A percentile compares a stretch with the other conserved stretches of the same genome.
phyloP scores from a whole-genome alignment of 2,329 filamentous ascomycete genomes.

The Exophiala viscosa region DNA sequence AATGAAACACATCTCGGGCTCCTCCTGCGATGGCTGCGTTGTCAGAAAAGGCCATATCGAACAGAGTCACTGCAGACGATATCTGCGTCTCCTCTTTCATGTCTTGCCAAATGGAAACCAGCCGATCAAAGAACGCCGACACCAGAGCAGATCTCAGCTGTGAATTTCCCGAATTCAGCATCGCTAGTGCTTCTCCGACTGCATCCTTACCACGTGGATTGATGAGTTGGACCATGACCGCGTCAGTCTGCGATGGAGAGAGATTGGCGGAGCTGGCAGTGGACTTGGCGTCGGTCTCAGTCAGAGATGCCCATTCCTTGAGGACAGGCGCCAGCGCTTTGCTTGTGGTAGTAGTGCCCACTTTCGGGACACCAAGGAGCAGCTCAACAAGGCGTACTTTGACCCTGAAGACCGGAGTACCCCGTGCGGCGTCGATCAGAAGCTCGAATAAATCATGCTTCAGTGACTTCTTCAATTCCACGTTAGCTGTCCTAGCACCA shows the following conservation, averaged over 20 bases:
- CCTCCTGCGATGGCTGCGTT: conserved; percentile 26
- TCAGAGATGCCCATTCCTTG: conserved; percentile 62
- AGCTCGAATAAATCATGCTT: conserved; percentile 66
- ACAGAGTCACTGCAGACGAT: conserved; percentile 36
- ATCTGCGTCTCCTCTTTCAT: conserved; percentile 38
- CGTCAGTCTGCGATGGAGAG: conserved; percentile 48
- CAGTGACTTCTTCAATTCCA: conserved; percentile 59
- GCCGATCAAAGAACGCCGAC: conserved; percentile 62
- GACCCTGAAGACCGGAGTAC: conserved; percentile 64
- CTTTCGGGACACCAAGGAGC: conserved; percentile 68
- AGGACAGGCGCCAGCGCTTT: conserved; percentile 73
- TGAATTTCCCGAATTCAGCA: conserved; percentile 43
- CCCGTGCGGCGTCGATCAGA: conserved; percentile 67
- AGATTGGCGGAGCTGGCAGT: conserved; percentile 51
- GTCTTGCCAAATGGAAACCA: conserved; percentile 67
- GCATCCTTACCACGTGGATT: conserved; percentile 57
- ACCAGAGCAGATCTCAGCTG: conserved; percentile 54
- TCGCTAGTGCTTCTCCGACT: conserved; percentile 50
- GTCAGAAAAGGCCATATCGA: conserved; percentile 40
- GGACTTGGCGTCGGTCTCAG: conserved; percentile 48
- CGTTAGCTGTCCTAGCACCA: conserved; percentile 38
- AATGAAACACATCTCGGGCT: conserved; percentile 21
- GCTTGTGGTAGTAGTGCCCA: conserved; percentile 67
- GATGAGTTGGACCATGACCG: conserved; percentile 51
- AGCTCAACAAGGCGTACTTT: conserved; percentile 70